A percentile compares a stretch with the other conserved stretches of the same genome.
These are phyloP conservation scores for Serendipita sp. DNA, from an alignment of 768 basidiomycete species.

Conservation along the genomic window DNA sequence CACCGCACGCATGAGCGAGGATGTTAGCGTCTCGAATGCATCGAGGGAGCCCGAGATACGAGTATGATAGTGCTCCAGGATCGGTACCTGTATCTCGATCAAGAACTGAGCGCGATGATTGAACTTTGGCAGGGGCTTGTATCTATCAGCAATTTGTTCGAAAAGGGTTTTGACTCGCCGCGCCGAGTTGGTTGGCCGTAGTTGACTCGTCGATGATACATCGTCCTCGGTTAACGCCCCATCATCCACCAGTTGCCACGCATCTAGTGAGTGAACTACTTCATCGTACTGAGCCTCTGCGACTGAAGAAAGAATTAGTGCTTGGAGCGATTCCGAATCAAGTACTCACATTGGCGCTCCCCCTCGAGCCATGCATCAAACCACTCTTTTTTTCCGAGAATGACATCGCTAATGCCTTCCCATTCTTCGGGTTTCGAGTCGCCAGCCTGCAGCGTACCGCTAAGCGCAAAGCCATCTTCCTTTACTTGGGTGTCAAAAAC, in stretches of 20 bases:
- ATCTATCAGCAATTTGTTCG: slow-evolving; percentile 92
- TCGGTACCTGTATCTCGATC: slow-evolving; percentile 65
- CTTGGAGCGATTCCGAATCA: neutral
- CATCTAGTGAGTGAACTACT: slow-evolving; percentile 64
- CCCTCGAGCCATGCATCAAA: slow-evolving; percentile 82
- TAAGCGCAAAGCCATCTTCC: slow-evolving; percentile 56
- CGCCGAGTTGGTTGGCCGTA: slow-evolving; percentile 69
- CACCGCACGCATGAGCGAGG: slow-evolving; percentile 73
- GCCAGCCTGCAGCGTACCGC: slow-evolving; percentile 32
- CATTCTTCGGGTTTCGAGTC: slow-evolving; percentile 27
- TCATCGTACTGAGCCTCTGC: slow-evolving; percentile 75
- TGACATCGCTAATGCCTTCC: slow-evolving; percentile 67
- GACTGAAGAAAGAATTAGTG: slow-evolving; percentile 33
- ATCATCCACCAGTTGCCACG: slow-evolving; percentile 72
- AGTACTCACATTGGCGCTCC: slow-evolving; percentile 66
- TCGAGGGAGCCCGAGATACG: slow-evolving; percentile 77
- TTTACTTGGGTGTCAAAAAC: slow-evolving; percentile 67
- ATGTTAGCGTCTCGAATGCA: slow-evolving; percentile 86
- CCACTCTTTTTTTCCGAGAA: slow-evolving; percentile 77
- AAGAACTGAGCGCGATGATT: slow-evolving; percentile 73
- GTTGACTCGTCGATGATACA: slow-evolving; percentile 23
- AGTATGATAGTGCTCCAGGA: slow-evolving; percentile 59
- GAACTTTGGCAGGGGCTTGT: slow-evolving; percentile 68
- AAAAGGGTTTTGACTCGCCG: slow-evolving; percentile 69
- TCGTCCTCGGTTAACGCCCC: slow-evolving; percentile 32